These are phyloP conservation scores for Penicillium lagena DNA, from an alignment of 495 filamentous ascomycete genomes.

Conservation along the genomic window DNA sequence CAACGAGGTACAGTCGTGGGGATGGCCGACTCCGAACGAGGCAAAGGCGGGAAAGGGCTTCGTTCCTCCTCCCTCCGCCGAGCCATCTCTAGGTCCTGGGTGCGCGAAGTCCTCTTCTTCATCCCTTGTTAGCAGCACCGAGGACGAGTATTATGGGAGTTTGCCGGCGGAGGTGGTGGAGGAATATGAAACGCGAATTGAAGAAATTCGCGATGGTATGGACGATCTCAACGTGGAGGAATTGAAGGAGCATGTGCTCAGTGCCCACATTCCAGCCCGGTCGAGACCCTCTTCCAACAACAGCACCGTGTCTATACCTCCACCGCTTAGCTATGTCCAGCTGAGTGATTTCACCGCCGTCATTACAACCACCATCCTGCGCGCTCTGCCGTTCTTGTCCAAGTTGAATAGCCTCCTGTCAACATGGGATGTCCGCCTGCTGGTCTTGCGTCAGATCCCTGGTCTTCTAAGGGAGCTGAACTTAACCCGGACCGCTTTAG, in stretches of 20 bases:
- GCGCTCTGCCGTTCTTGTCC: constrained; percentile 77
- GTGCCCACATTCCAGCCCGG: constrained; percentile 59
- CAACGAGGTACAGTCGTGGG: constrained; percentile 68
- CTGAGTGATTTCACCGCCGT: constrained; percentile 85
- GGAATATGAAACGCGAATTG: constrained; percentile 65
- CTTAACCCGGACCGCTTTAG: constrained; percentile 54
- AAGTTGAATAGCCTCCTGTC: constrained; percentile 61
- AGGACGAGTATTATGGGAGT: constrained; percentile 59
- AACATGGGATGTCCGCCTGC: constrained; percentile 69
- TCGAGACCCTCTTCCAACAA: constrained; percentile 50
- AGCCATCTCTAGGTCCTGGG: too few species aligned
- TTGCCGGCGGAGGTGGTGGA: constrained; percentile 54
- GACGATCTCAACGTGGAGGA: constrained; percentile 81
- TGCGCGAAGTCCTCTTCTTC: too few species aligned
- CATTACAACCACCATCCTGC: constrained; percentile 80
- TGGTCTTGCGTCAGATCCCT: constrained; percentile 66
- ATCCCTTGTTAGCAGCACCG: constrained; percentile 6
- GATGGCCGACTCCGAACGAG: constrained; percentile 52
- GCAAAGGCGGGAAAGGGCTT: constrained; percentile 47
- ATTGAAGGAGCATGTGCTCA: constrained; percentile 80
- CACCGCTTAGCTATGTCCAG: constrained; percentile 47
- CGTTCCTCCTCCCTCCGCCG: constrained; percentile 29
- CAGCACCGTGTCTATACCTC: constrained; percentile 45
- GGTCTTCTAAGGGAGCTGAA: constrained; percentile 60
- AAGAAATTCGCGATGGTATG: constrained; percentile 71